phyloP scores from a whole-genome alignment of 345 rosid genomes.

The Erysimum cheiranthoides region DNA sequence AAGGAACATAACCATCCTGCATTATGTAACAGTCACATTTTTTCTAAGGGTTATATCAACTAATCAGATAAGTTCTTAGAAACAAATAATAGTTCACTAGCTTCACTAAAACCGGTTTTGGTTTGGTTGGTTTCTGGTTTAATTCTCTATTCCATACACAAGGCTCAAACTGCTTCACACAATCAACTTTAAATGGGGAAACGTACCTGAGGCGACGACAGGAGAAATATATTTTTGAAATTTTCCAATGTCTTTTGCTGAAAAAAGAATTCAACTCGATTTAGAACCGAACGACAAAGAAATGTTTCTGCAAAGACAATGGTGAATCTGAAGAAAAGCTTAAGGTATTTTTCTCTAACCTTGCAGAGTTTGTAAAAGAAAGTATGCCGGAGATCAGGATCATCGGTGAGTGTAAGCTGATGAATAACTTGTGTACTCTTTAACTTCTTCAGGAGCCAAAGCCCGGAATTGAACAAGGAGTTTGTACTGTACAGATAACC shows the following conservation, averaged over 20 bases:
- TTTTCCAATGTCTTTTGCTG: slow-evolving; percentile 90
- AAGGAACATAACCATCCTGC: slow-evolving; percentile 98
- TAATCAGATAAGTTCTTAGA: background rate
- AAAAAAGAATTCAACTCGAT: slow-evolving; percentile 39
- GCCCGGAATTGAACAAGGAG: slow-evolving; percentile 90
- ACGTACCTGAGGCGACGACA: slow-evolving; percentile 93
- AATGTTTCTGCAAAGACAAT: background rate
- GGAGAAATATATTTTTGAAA: slow-evolving; percentile 72
- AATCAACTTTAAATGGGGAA: background rate
- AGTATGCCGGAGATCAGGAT: slow-evolving; percentile 74
- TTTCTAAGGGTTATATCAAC: background rate
- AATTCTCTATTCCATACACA: background rate
- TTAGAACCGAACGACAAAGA: slow-evolving; percentile 1
- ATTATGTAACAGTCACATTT: background rate
- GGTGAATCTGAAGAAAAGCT: slow-evolving; percentile 18
- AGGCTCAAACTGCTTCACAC: background rate
- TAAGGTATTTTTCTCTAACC: slow-evolving; percentile 52
- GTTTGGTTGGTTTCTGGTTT: too few relatives aligned
- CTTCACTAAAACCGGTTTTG: background rate
- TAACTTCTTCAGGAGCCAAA: slow-evolving; percentile 92
- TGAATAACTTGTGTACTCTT: slow-evolving; percentile 92
- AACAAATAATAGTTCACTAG: background rate
- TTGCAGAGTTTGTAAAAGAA: slow-evolving; percentile 85
- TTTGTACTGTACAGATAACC: slow-evolving; percentile 95
- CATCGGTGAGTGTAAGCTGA: slow-evolving; percentile 96